Evolutionary conservation across 441 rosid species (phyloP), one percentile per base, ranked within the genome.

Genomic region (Populus tomentosa): DNA sequence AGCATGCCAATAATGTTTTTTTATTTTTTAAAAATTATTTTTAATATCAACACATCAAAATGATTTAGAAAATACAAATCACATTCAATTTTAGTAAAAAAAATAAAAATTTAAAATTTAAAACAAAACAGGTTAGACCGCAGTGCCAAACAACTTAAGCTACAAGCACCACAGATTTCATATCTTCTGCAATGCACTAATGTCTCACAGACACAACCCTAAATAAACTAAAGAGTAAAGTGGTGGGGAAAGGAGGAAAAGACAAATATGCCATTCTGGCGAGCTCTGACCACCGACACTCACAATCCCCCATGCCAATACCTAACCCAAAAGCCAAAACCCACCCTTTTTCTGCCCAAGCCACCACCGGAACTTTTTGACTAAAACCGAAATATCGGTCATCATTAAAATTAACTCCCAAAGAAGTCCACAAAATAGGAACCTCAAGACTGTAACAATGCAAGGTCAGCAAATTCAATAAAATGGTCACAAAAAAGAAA

Each of bases 271-370:
- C 68, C 32, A 65, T 14, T 23, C 33, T 65, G 68, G 24, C 68
- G 33, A 65, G 24, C 33, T 65, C 68, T 65, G 68, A 65, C 68
- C 68, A 65, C 68, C 68, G 68, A 65, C 68, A 65, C 68, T 65
- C 68, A 65, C 33, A 65, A 30, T 30, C 32, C 32, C 32, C 32
- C 32, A 10, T 26, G 8, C 68, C 8, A 28, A 9, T 2, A 10
- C 24, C 68, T n/a, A 0, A 26, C 68, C 68, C 16, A 14, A 10
- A 24, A 28, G 14, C 32, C 62, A 20, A 61, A 30, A 20, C 23
- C 23, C 9, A 1, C 65, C 65, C 38, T 7, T 5, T 35, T 7
- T 26, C 38, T 35, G 38, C 7, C 38, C 6, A 35, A 35, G 8
- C 38, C 38, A 35, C 38, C 38, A 6, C 38, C 65, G 65, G 18